phyloP scores from a whole-genome alignment of 2,329 filamentous ascomycete species.

The Trichoderma pleuroti region DNA sequence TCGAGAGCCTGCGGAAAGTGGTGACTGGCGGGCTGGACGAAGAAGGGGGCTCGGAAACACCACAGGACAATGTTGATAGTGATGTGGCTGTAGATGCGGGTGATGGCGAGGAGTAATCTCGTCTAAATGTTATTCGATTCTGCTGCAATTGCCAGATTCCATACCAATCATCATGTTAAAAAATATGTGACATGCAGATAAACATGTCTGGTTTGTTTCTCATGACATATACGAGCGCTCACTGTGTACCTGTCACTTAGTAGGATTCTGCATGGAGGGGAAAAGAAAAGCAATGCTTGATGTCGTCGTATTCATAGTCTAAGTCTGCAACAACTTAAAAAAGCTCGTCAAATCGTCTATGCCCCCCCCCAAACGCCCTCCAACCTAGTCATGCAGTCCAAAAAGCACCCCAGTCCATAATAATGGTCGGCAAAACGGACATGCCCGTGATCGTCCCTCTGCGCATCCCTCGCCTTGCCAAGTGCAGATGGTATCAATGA shows the following conservation, averaged over 20 bases:
- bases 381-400: conserved; percentile 33
- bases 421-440: conserved; percentile 18
- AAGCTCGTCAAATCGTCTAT: conserved; percentile 41
- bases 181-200: too few species aligned
- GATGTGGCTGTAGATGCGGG: conserved; percentile 14
- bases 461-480: conserved; percentile 3
- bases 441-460: conserved; percentile 11
- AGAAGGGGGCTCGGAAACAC: conserved; percentile 20
- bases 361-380: conserved; percentile 36
- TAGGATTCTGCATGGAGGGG: background rate
- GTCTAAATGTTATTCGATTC: background rate
- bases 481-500: conserved; percentile 24
- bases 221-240: too few species aligned
- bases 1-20: conserved; percentile 48
- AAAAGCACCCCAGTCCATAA: conserved; percentile 21
- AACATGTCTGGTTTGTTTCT: background rate
- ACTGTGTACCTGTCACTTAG: background rate
- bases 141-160: background rate
- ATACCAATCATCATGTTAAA: background rate
- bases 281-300: background rate
- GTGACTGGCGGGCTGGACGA: conserved; percentile 26
- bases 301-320: conserved; percentile 24
- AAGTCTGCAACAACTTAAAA: conserved; percentile 25
- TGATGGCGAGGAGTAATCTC: background rate
- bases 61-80: conserved; percentile 7